Evolutionary conservation across 2,329 filamentous ascomycete genomes (phyloP).

Genomic region (Phialocephala sp.): DNA sequence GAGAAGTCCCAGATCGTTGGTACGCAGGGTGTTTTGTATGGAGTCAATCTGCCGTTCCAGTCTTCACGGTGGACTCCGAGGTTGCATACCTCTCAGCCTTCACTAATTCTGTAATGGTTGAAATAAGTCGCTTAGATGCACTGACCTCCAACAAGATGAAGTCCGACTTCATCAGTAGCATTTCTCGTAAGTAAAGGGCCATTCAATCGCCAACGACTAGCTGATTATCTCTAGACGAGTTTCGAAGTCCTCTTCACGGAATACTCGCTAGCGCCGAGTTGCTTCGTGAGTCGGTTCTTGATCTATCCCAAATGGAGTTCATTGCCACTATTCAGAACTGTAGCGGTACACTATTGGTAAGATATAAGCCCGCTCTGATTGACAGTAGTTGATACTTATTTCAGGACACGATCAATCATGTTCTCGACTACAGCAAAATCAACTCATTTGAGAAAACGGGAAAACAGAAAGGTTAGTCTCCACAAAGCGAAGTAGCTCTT

Average conservation of each 20-base stretch:
- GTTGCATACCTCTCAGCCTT: conserved; percentile 37
- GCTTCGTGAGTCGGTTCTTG: conserved; percentile 54
- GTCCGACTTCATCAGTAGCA: conserved; percentile 40
- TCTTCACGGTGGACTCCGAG: conserved; percentile 38
- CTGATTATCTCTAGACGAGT: conserved; percentile 34
- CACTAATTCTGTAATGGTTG: conserved; percentile 38
- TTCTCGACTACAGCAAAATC: conserved; percentile 61
- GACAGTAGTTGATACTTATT: not conserved
- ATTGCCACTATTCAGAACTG: conserved; percentile 57
- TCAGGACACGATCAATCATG: conserved; percentile 57
- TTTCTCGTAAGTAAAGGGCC: conserved; percentile 31
- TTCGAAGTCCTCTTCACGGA: conserved; percentile 46
- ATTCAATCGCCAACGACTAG: too few species aligned
- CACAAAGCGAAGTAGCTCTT: not conserved
- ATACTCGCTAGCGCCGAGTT: conserved; percentile 60
- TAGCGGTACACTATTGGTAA: conserved; percentile 52
- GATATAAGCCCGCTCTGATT: not conserved
- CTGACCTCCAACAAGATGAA: conserved; percentile 39
- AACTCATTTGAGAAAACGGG: conserved; percentile 46
- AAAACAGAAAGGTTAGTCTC: conserved; percentile 28
- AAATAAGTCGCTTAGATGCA: conserved; percentile 39
- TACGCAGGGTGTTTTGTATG: conserved; percentile 39
- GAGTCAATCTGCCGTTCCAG: conserved; percentile 33
- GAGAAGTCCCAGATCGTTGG: conserved; percentile 32
- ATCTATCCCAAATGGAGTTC: conserved; percentile 51